These are phyloP conservation scores for Wickerhamomyces tratensis DNA, from an alignment of 805 yeast genomes.

Conservation along the genomic window DNA sequence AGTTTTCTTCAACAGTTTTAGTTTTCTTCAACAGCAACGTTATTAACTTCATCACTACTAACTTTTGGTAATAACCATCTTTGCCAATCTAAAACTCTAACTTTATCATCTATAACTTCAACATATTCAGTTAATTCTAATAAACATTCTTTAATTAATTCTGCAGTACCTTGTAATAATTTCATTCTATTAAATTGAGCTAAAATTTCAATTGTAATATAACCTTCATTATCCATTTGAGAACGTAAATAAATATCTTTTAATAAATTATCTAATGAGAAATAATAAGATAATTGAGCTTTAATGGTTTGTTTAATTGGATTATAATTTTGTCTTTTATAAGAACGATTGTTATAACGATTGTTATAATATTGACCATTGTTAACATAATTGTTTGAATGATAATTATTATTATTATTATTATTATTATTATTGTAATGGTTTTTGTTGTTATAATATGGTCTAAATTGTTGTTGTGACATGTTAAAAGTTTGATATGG, in stretches of 20 bases:
- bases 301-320: conserved; percentile 20
- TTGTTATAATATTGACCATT: conserved; percentile 1
- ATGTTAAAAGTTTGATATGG: not conserved
- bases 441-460: conserved; percentile 10
- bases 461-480: conserved; percentile 15
- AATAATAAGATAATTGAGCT: conserved; percentile 80
- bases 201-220: conserved; percentile 52
- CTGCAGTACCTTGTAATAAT: conserved; percentile 35
- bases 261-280: conserved; percentile 76
- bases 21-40: not conserved
- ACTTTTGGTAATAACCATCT: not conserved
- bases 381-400: conserved; percentile 9
- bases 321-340: conserved; percentile 3
- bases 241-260: conserved; percentile 78
- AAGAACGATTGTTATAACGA: not conserved
- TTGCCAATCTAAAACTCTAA: not conserved
- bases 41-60: not conserved
- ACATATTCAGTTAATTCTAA: not conserved
- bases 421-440: too few species aligned
- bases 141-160: not conserved
- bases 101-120: not conserved
- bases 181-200: conserved; percentile 71
- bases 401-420: not conserved
- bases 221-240: conserved; percentile 72
- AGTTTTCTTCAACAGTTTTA: not conserved